These are phyloP conservation scores for Priceomyces haplophilus DNA, from an alignment of 805 yeast species.

Conservation along the genomic window DNA sequence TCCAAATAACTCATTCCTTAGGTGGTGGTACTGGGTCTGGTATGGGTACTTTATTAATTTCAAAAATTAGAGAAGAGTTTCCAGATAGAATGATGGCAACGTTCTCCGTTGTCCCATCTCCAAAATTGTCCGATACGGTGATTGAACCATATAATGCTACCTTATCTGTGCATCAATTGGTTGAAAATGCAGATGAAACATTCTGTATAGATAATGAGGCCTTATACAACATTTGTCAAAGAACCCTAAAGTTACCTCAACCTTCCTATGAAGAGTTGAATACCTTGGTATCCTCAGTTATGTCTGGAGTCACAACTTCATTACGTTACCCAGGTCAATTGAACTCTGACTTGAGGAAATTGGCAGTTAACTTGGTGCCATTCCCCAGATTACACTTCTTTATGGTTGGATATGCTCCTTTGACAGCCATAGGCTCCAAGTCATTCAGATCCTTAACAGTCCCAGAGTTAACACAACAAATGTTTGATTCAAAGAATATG, in stretches of 20 bases:
- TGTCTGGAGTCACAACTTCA: conserved; percentile 94
- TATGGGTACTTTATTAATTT: conserved; percentile 85
- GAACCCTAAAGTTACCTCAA: conserved; percentile 74
- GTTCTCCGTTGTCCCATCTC: conserved; percentile 89
- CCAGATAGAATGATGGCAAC: conserved; percentile 97
- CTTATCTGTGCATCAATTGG: conserved; percentile 84
- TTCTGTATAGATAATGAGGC: conserved; percentile 96
- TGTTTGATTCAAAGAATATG: conserved; percentile 90
- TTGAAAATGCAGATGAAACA: conserved; percentile 88
- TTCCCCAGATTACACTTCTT: conserved; percentile 94
- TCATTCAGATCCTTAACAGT: conserved; percentile 82
- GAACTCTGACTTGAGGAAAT: conserved; percentile 86
- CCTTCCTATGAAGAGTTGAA: conserved; percentile 81
- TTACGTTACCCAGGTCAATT: conserved; percentile 94
- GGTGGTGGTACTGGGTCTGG: conserved; percentile 95
- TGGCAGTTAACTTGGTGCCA: conserved; percentile 92
- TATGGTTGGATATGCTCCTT: conserved; percentile 93
- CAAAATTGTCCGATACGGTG: conserved; percentile 88
- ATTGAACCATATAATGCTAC: conserved; percentile 95
- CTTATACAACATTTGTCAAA: conserved; percentile 82
- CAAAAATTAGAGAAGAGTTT: conserved; percentile 85
- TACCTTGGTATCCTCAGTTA: conserved; percentile 80
- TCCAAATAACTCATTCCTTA: conserved; percentile 67
- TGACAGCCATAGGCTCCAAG: conserved; percentile 75
- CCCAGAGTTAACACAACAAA: conserved; percentile 89